phyloP scores from a whole-genome alignment of 2,329 filamentous ascomycete genomes.

The Xylariomycetidae sp. region DNA sequence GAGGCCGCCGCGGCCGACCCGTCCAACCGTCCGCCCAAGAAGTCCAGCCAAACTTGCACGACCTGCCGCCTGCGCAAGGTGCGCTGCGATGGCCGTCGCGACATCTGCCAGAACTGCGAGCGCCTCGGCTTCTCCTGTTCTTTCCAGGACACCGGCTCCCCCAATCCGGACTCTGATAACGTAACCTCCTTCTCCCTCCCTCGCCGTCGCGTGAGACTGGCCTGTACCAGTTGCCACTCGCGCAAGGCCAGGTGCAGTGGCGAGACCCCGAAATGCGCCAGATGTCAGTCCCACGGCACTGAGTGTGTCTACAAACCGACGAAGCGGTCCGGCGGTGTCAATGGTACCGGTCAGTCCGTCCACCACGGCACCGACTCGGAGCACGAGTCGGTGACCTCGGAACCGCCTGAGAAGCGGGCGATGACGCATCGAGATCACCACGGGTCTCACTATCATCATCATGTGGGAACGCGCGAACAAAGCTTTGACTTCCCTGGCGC shows the following conservation, averaged over 20 bases:
- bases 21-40: conserved; percentile 26
- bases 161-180: conserved; percentile 26
- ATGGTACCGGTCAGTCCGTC: conserved; percentile 11
- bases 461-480: conserved; percentile 19
- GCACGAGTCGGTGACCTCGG: conserved; percentile 27
- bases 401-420: conserved; percentile 26
- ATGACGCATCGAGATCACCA: conserved; percentile 26
- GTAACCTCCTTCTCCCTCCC: conserved; percentile 39
- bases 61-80: conserved; percentile 53
- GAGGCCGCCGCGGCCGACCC: conserved; percentile 27
- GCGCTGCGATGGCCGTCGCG: conserved; percentile 48
- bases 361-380: conserved; percentile 26
- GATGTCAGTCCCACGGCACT: conserved; percentile 45
- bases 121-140: conserved; percentile 52
- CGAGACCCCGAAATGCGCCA: conserved; percentile 49
- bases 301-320: conserved; percentile 47
- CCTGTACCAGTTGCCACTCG: conserved; percentile 52
- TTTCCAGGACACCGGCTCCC: conserved; percentile 42
- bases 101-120: conserved; percentile 52
- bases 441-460: conserved; percentile 21
- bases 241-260: conserved; percentile 54
- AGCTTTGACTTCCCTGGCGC: conserved; percentile 12
- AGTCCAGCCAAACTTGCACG: conserved; percentile 40
- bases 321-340: conserved; percentile 23
- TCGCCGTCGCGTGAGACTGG: conserved; percentile 48